Percentiles rank a stretch among this genome's conserved stretches.
Evolutionary conservation across 1,284 basidiomycete genomes (phyloP).

Genomic region (Chalciporus piperatoides): DNA sequence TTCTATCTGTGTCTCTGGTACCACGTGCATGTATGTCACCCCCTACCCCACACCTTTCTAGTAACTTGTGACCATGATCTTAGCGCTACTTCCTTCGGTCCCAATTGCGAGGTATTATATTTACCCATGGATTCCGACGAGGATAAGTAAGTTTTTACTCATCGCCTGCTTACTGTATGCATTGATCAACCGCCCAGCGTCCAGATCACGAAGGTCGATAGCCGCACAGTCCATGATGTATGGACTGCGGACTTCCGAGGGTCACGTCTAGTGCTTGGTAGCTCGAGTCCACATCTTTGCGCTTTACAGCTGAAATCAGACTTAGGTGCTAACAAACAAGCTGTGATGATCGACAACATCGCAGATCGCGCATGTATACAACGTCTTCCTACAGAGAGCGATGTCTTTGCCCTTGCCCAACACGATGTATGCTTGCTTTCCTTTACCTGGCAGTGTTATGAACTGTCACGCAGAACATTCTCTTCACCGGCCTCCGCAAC

Average conservation of each 20-base stretch:
- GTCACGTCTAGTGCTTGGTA: conserved; percentile 54
- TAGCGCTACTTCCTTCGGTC: conserved; percentile 34
- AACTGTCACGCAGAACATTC: conserved; percentile 40
- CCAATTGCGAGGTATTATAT: conserved; percentile 27
- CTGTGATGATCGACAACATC: conserved; percentile 51
- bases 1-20: conserved; percentile 47
- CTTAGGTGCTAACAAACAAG: conserved; percentile 49
- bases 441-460: background rate
- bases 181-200: conserved; percentile 30
- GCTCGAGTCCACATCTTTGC: background rate
- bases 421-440: conserved; percentile 37
- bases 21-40: conserved; percentile 46
- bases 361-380: conserved; percentile 32
- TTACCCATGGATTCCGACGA: conserved; percentile 19
- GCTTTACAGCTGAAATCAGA: conserved; percentile 6
- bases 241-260: conserved; percentile 51
- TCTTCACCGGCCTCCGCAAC: conserved; percentile 62
- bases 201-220: conserved; percentile 17
- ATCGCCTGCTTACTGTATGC: conserved; percentile 15
- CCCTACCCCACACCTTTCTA: conserved; percentile 29
- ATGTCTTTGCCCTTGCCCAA: conserved; percentile 57
- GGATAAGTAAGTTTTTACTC: conserved; percentile 13
- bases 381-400: conserved; percentile 50
- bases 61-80: conserved; percentile 6
- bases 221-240: conserved; percentile 46